phyloP scores from a whole-genome alignment of 441 rosid genomes.

The Aquilaria agallochum region DNA sequence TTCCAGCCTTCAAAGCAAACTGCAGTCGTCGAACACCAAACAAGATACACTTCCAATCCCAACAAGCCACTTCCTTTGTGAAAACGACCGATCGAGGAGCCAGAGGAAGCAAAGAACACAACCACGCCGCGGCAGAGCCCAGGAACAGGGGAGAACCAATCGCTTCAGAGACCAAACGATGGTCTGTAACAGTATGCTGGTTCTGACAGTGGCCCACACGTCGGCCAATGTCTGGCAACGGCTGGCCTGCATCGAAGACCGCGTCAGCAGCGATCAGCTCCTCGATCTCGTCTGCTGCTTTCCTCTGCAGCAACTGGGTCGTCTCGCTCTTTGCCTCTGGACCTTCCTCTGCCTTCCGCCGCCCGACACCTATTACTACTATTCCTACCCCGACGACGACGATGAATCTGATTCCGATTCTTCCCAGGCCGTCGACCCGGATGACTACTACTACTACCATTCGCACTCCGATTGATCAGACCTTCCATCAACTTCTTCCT shows the following conservation, averaged over 20 bases:
- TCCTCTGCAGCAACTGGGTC: constrained; percentile 63
- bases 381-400: constrained; percentile 16
- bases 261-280: constrained; percentile 48
- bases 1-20: too few species aligned
- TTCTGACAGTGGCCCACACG: constrained; percentile 40
- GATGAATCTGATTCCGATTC: constrained; percentile 21
- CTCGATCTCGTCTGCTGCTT: constrained; percentile 53
- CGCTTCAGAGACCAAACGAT: constrained; percentile 19
- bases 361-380: constrained; percentile 46
- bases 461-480: constrained; percentile 48
- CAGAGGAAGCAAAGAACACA: too few species aligned
- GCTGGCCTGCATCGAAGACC: constrained; percentile 40
- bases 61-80: too few species aligned
- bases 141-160: too few species aligned
- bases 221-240: constrained; percentile 62
- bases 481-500: too few species aligned
- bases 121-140: too few species aligned
- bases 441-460: constrained; percentile 26
- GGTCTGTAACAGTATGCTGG: constrained; percentile 54
- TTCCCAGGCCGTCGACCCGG: constrained; percentile 23
- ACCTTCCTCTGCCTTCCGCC: constrained; percentile 67
- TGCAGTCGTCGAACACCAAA: too few species aligned
- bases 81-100: too few species aligned
- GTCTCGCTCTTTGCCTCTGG: constrained; percentile 57
- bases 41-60: too few species aligned